A percentile compares a stretch with the other conserved stretches of the same genome.
Evolutionary conservation across 176 grass and related monocot species (phyloP).

Genomic region (Raddia guianensis): DNA sequence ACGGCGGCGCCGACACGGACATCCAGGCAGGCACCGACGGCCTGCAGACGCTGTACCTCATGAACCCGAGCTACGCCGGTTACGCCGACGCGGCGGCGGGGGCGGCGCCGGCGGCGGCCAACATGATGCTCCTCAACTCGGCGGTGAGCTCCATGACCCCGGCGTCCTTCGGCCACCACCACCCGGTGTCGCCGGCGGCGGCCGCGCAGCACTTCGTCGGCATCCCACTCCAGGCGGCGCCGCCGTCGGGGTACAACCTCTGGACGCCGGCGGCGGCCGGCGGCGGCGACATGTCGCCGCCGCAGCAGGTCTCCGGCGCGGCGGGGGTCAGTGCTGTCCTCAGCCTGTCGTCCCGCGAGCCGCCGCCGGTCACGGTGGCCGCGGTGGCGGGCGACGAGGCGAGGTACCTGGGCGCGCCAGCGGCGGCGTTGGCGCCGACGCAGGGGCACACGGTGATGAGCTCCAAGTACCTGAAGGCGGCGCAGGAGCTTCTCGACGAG

Average conservation of each 20-base stretch:
- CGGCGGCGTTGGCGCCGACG: neutral
- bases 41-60: slow-evolving; percentile 92
- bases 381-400: slow-evolving; percentile 43
- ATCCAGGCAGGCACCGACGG: slow-evolving; percentile 73
- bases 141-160: slow-evolving; percentile 64
- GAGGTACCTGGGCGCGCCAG: slow-evolving; percentile 29
- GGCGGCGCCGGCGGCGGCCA: slow-evolving; percentile 42
- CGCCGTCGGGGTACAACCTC: slow-evolving; percentile 58
- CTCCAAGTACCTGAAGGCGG: slow-evolving; percentile 89
- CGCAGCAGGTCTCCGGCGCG: slow-evolving; percentile 46
- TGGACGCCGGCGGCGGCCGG: slow-evolving; percentile 44
- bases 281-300: slow-evolving; percentile 36
- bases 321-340: slow-evolving; percentile 61
- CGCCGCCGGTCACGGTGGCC: slow-evolving; percentile 57
- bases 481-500: slow-evolving; percentile 89
- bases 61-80: slow-evolving; percentile 83
- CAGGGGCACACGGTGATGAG: slow-evolving; percentile 76
- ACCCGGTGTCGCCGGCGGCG: neutral
- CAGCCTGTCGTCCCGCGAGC: slow-evolving; percentile 83
- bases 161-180: slow-evolving; percentile 51
- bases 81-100: slow-evolving; percentile 52
- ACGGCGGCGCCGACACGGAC: slow-evolving; percentile 65
- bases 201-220: slow-evolving; percentile 76
- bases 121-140: slow-evolving; percentile 95
- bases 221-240: slow-evolving; percentile 66